phyloP scores from a whole-genome alignment of 202 grass and related monocot species.

The Digitaria exilis region DNA sequence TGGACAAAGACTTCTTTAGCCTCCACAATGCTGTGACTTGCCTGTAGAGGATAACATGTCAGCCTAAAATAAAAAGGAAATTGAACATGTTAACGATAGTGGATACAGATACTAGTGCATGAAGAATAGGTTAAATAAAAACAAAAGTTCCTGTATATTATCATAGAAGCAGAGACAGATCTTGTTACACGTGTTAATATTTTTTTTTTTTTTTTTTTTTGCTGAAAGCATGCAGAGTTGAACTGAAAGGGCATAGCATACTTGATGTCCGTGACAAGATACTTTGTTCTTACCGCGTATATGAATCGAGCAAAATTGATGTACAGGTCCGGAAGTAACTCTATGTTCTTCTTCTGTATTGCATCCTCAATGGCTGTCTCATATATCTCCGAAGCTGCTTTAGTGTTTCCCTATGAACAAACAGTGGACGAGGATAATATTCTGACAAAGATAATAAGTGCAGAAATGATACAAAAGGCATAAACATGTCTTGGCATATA shows the following conservation, averaged over 20 bases:
- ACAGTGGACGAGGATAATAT: conserved; percentile 29
- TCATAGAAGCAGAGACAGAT: not conserved
- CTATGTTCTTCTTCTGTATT: conserved; percentile 59
- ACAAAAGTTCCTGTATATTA: not conserved
- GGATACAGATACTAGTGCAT: not conserved
- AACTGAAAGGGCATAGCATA: conserved; percentile 28
- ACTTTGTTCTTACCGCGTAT: conserved; percentile 61
- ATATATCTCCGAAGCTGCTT: conserved; percentile 79
- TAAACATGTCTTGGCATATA: conserved; percentile 41
- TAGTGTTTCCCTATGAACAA: conserved; percentile 68
- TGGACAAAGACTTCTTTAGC: conserved; percentile 71
- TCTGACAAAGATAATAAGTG: conserved; percentile 1
- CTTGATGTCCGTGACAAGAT: conserved; percentile 23
- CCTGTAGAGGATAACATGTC: conserved; percentile 50
- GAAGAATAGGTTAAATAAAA: conserved; percentile 27
- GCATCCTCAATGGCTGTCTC: conserved; percentile 84
- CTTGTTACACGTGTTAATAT: too few relatives aligned
- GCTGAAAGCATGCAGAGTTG: conserved; percentile 12
- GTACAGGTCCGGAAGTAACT: conserved; percentile 68
- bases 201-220: too few relatives aligned
- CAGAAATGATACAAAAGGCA: conserved; percentile 25
- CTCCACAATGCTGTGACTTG: conserved; percentile 64
- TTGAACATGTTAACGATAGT: not conserved
- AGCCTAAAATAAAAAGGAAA: too few relatives aligned
- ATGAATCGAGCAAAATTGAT: conserved; percentile 79